Percentiles rank a stretch among this genome's conserved stretches.
Evolutionary conservation across 2,329 filamentous ascomycete species (phyloP).

Genomic region (Cadophora sp.): DNA sequence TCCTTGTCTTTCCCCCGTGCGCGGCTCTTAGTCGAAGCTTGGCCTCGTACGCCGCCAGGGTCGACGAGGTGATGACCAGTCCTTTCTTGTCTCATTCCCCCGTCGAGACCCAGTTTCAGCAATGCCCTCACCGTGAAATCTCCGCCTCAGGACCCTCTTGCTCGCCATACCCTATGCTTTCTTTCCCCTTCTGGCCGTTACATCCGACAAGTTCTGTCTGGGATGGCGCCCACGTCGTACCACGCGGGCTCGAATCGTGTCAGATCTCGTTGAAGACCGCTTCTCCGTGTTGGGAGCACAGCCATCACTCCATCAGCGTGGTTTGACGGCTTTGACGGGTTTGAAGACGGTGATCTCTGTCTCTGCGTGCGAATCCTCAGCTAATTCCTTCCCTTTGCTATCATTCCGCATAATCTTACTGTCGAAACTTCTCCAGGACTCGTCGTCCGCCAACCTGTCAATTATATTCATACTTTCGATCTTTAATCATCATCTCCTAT

Average conservation of each 20-base stretch:
- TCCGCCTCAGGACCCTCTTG: conserved; percentile 9
- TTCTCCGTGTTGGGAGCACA: conserved; percentile 30
- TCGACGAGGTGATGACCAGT: conserved; percentile 20
- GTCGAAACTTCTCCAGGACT: conserved; percentile 23
- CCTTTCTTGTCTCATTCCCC: conserved; percentile 27
- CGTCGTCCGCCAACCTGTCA: conserved; percentile 17
- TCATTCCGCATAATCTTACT: conserved; percentile 28
- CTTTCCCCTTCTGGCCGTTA: conserved; percentile 17
- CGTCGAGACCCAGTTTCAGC: conserved; percentile 29
- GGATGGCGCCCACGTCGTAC: conserved; percentile 21
- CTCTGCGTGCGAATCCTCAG: conserved; percentile 23
- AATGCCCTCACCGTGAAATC: conserved; percentile 28
- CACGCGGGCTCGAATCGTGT: conserved; percentile 24
- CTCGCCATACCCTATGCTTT: conserved; percentile 10
- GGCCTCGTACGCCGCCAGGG: conserved; percentile 23
- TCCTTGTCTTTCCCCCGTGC: conserved; percentile 22
- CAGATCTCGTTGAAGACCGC: conserved; percentile 21
- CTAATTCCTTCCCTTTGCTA: conserved; percentile 24
- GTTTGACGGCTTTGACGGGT: conserved; percentile 16
- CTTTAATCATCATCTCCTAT: conserved; percentile 25
- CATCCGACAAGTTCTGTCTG: conserved; percentile 30
- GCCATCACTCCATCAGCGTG: conserved; percentile 30
- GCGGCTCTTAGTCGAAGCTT: conserved; percentile 26
- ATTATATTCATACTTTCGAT: conserved; percentile 33
- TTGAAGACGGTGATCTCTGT: conserved; percentile 34